phyloP scores from a whole-genome alignment of 202 grass and related monocot genomes.

The Zoysia matrella region DNA sequence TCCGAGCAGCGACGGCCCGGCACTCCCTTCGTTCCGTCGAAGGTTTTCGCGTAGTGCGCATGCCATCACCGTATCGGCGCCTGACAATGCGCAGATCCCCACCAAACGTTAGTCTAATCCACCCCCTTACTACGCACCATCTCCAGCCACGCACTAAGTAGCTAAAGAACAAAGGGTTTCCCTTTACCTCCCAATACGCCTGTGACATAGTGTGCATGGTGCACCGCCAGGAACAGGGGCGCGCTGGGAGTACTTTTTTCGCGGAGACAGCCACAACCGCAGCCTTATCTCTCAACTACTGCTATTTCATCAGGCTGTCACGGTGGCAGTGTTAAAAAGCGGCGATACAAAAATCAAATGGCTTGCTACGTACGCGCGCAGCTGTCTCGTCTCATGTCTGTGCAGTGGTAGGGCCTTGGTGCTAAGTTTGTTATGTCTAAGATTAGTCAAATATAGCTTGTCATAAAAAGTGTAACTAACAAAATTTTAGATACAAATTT shows the following conservation, averaged over 20 bases:
- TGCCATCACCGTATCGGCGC: conserved; percentile 42
- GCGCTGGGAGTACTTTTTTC: too few species aligned
- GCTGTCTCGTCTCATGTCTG: neutral
- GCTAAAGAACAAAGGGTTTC: neutral
- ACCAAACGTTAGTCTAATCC: conserved; percentile 36
- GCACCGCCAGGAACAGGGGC: too few species aligned
- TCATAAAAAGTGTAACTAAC: too few species aligned
- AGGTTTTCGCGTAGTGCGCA: conserved; percentile 24
- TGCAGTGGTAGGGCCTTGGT: too few species aligned
- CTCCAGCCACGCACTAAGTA: neutral
- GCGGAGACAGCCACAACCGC: neutral
- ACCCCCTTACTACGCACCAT: neutral
- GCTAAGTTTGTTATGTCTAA: too few species aligned
- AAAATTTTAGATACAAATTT: too few species aligned
- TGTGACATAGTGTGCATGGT: conserved; percentile 22
- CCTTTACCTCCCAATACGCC: conserved; percentile 34
- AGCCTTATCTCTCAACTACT: conserved; percentile 33
- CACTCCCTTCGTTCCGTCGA: conserved; percentile 31
- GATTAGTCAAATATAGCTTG: too few species aligned
- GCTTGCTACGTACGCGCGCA: neutral
- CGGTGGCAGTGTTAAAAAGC: conserved; percentile 17
- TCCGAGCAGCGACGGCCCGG: too few species aligned
- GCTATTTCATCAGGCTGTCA: conserved; percentile 23
- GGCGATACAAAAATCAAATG: neutral
- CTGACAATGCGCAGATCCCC: conserved; percentile 35